phyloP scores from a whole-genome alignment of 768 basidiomycete genomes.

The Mycena indigotica region DNA sequence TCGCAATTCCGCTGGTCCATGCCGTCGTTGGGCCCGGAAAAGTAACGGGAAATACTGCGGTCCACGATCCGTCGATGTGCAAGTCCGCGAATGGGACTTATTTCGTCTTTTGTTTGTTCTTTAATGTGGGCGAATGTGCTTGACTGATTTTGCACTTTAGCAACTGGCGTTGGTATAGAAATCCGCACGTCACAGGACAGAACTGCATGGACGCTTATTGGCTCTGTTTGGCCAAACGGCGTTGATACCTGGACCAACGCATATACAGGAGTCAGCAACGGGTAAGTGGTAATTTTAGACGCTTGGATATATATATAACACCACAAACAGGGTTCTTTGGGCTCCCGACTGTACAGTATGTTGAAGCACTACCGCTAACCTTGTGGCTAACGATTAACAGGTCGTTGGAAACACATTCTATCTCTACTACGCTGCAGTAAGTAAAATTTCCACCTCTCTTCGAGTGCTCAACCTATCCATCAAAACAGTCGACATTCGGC shows the following conservation, averaged over 20 bases:
- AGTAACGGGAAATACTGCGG: slow-evolving; percentile 44
- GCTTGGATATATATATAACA: too few relatives aligned
- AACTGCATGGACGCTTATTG: slow-evolving; percentile 46
- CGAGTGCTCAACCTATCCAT: background rate
- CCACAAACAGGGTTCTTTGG: slow-evolving; percentile 24
- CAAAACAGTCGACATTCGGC: background rate
- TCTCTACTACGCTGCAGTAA: slow-evolving; percentile 56
- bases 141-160: slow-evolving; percentile 23
- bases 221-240: slow-evolving; percentile 52
- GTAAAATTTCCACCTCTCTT: slow-evolving; percentile 41
- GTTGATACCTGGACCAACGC: slow-evolving; percentile 49
- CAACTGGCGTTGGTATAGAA: slow-evolving; percentile 48
- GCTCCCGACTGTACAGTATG: slow-evolving; percentile 34
- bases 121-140: background rate
- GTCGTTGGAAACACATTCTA: slow-evolving; percentile 27
- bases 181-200: slow-evolving; percentile 54
- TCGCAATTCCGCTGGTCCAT: slow-evolving; percentile 11
- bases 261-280: slow-evolving; percentile 51
- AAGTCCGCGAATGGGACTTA: slow-evolving; percentile 49
- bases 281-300: slow-evolving; percentile 36
- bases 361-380: background rate
- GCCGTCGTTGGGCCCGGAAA: slow-evolving; percentile 39
- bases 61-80: slow-evolving; percentile 54
- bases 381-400: slow-evolving; percentile 21
- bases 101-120: slow-evolving; percentile 46